Base-by-base conservation (phyloP, 2,329 filamentous ascomycete genomes). In the Monosporascus sp. region DNA sequence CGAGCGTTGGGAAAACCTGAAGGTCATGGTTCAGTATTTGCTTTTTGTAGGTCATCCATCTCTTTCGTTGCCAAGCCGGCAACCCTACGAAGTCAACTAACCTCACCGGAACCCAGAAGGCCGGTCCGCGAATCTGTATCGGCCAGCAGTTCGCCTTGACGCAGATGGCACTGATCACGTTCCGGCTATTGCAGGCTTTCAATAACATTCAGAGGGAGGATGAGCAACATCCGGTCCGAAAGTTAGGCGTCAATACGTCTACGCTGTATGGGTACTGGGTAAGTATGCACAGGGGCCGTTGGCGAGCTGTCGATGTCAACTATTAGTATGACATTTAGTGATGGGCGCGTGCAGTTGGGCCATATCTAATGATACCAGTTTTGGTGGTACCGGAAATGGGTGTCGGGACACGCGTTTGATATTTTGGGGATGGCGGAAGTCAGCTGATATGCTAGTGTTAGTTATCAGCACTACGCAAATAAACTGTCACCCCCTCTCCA, bases 121-220 rank as follows among this genome's bases (percentile, higher is more conserved):
- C 68, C 1, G 70, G 70, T 1, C 70, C 71, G 11, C 66, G 71
- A 31, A 72, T 72, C 35, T 74, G 71, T 54, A 66, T 73, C 37
- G 71, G 70, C 9, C 71, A 72, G 56, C 65, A 72, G 52, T 72
- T 69, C 43, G 67, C 67, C 1, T 48, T 68, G 35, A 66, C 65
- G 17, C 63, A 68, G 51, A 59, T 68, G 37, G 65, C 65, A 7
- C 54, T 68, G 35, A 60, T 66, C 44, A 61, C 63, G 8, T 62
- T 68, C 20, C 61, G 66, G 6, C 48, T 69, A 7, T 50, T 69
- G 19, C 65, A 68, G 49, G 59, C 63, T 2, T 69, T 68, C 55
- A 55, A 60, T 37, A 50, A 53, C 16, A 63, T 69, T 49, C 62
- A 67, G 51, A 52, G 60, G 3, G 58, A 51, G 17, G 66, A 68